Percentiles rank a stretch among this genome's conserved stretches.
These are phyloP conservation scores for Leucocoprinus leucothites DNA, from an alignment of 768 basidiomycete species.

Conservation along the genomic window DNA sequence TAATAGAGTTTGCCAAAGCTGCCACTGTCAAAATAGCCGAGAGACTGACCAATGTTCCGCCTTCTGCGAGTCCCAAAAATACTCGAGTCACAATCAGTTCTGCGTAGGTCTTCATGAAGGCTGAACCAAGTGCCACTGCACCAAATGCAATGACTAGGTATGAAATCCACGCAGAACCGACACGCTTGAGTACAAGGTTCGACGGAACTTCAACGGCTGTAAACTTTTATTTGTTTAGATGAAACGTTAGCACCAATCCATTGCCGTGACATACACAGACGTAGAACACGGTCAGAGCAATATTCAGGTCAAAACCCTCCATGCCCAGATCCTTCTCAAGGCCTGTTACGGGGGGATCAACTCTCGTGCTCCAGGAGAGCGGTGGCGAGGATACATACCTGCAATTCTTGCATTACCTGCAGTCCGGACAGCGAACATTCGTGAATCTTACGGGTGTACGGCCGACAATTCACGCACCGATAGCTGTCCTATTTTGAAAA, in stretches of 20 bases:
- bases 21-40: not conserved
- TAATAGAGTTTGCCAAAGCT: not conserved
- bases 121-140: constrained; percentile 32
- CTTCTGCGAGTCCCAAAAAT: constrained; percentile 39
- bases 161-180: constrained; percentile 37
- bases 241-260: not conserved
- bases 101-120: constrained; percentile 33
- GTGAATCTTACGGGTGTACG: too few relatives aligned
- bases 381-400: constrained; percentile 13
- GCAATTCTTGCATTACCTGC: constrained; percentile 22
- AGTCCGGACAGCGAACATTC: too few relatives aligned
- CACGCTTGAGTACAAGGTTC: constrained; percentile 38
- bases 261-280: constrained; percentile 25
- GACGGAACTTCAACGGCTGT: constrained; percentile 37
- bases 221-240: constrained; percentile 23
- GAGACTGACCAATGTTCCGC: constrained; percentile 35
- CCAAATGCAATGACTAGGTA: constrained; percentile 38
- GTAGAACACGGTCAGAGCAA: constrained; percentile 39
- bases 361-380: not conserved
- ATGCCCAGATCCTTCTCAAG: constrained; percentile 40
- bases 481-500: constrained; percentile 13
- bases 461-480: constrained; percentile 12
- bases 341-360: constrained; percentile 15
- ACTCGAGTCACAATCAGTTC: constrained; percentile 34
- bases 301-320: constrained; percentile 38